These are phyloP conservation scores for Leptodontidium sp. DNA, from an alignment of 2,329 filamentous ascomycete genomes.

Conservation along the genomic window DNA sequence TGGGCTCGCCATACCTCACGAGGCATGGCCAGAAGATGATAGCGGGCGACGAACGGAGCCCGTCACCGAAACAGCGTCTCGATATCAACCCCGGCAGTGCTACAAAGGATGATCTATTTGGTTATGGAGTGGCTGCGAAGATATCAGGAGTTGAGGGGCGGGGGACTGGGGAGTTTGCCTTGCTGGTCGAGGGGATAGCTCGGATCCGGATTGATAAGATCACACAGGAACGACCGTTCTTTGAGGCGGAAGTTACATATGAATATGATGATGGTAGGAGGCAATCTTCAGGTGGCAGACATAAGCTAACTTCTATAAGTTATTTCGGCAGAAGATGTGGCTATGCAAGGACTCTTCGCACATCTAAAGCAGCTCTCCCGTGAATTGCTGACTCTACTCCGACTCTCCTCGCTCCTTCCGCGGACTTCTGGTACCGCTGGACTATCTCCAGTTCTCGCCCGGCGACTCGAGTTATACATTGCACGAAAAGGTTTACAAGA, in stretches of 20 bases:
- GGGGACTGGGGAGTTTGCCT: slow-evolving; percentile 76
- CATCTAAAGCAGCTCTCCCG: slow-evolving; percentile 85
- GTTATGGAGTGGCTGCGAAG: slow-evolving; percentile 82
- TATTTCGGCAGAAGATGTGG: slow-evolving; percentile 61
- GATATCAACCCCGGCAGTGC: slow-evolving; percentile 66
- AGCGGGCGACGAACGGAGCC: slow-evolving; percentile 64
- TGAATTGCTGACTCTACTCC: slow-evolving; percentile 84
- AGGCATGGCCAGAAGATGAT: slow-evolving; percentile 80
- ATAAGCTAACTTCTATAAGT: slow-evolving; percentile 38
- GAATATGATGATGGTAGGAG: slow-evolving; percentile 72
- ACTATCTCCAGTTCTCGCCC: slow-evolving; percentile 84
- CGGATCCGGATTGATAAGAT: slow-evolving; percentile 80
- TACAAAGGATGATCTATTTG: slow-evolving; percentile 78
- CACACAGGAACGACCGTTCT: slow-evolving; percentile 81
- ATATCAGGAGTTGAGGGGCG: slow-evolving; percentile 81
- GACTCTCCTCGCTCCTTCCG: slow-evolving; percentile 84
- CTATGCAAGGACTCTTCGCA: slow-evolving; percentile 75
- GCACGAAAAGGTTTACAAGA: slow-evolving; percentile 81
- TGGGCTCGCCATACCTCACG: slow-evolving; percentile 78
- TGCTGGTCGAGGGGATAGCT: slow-evolving; percentile 86
- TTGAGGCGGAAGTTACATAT: slow-evolving; percentile 80
- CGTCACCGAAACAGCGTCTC: slow-evolving; percentile 37
- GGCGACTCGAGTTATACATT: slow-evolving; percentile 88
- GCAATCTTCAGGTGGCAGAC: neutral
- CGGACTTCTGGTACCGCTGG: slow-evolving; percentile 68